Conservation (phyloP, 805 yeast genomes). For the Ogataea nonfermentans region DNA sequence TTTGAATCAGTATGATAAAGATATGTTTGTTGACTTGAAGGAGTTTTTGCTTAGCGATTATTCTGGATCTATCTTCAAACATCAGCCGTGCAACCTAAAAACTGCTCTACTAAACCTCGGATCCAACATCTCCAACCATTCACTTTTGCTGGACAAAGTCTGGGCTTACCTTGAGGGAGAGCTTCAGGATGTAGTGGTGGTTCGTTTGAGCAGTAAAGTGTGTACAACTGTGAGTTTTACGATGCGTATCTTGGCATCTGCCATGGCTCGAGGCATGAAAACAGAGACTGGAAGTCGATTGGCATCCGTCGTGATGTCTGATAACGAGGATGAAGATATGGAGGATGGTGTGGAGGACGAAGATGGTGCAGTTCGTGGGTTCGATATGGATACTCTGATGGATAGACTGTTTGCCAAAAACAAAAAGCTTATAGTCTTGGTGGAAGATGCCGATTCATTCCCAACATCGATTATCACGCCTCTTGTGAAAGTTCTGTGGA, state of each 20-base stretch:
- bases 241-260: conserved; percentile 34
- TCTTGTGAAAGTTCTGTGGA: conserved; percentile 26
- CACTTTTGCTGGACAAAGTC: conserved; percentile 34
- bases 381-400: conserved; percentile 18
- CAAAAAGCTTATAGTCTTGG: conserved; percentile 24
- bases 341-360: conserved; percentile 12
- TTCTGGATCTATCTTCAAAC: conserved; percentile 8
- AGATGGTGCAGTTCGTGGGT: conserved; percentile 10
- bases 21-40: conserved; percentile 35
- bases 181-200: conserved; percentile 21
- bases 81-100: conserved; percentile 25
- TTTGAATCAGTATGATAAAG: conserved; percentile 34
- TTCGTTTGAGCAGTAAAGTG: conserved; percentile 37
- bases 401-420: conserved; percentile 13
- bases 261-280: conserved; percentile 16
- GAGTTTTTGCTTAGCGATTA: conserved; percentile 21
- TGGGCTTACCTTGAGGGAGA: conserved; percentile 18
- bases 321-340: conserved; percentile 10
- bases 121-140: conserved; percentile 41
- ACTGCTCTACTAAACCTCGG: conserved; percentile 42
- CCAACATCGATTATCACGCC: conserved; percentile 27
- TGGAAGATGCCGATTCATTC: conserved; percentile 39
- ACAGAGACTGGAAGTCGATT: conserved; percentile 7
- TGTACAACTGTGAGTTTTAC: conserved; percentile 38
- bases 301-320: conserved; percentile 10